A percentile compares a stretch with the other conserved stretches of the same genome.
Conservation (phyloP, 2,329 filamentous ascomycete species). For the Neodidymelliopsis sp. region DNA sequence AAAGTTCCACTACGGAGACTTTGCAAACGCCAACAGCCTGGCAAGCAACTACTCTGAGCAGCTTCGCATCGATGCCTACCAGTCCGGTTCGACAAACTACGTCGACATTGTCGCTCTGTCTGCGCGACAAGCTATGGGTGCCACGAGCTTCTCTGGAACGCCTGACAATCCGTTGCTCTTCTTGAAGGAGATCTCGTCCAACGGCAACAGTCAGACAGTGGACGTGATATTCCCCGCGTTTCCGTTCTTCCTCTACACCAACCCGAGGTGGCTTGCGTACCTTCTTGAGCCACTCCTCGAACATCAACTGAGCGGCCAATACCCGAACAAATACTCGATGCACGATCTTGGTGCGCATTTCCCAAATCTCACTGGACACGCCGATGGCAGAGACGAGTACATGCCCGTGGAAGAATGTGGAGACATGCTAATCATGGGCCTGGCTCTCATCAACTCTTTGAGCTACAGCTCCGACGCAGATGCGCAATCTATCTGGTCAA, state of each 20-base stretch:
- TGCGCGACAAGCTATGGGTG: slow-evolving; percentile 81
- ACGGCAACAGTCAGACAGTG: slow-evolving; percentile 85
- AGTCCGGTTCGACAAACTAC: slow-evolving; percentile 77
- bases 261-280: slow-evolving; percentile 81
- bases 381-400: slow-evolving; percentile 73
- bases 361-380: slow-evolving; percentile 78
- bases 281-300: slow-evolving; percentile 81
- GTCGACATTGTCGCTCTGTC: slow-evolving; percentile 79
- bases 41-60: slow-evolving; percentile 78
- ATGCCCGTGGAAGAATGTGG: slow-evolving; percentile 82
- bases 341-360: slow-evolving; percentile 77
- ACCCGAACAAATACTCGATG: slow-evolving; percentile 83
- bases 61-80: slow-evolving; percentile 73
- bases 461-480: slow-evolving; percentile 65
- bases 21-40: slow-evolving; percentile 66
- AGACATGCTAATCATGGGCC: slow-evolving; percentile 83
- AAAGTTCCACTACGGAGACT: slow-evolving; percentile 79
- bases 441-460: slow-evolving; percentile 78
- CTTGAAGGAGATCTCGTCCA: slow-evolving; percentile 84
- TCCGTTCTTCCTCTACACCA: slow-evolving; percentile 86
- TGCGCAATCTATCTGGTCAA: slow-evolving; percentile 66
- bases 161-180: slow-evolving; percentile 76
- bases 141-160: slow-evolving; percentile 76
- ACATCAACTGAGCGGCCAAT: slow-evolving; percentile 82
- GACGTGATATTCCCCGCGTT: slow-evolving; percentile 88